Evolutionary conservation across 495 filamentous ascomycete genomes (phyloP), one percentile per base, ranked within the genome.

Genomic region (Viridothelium virens): DNA sequence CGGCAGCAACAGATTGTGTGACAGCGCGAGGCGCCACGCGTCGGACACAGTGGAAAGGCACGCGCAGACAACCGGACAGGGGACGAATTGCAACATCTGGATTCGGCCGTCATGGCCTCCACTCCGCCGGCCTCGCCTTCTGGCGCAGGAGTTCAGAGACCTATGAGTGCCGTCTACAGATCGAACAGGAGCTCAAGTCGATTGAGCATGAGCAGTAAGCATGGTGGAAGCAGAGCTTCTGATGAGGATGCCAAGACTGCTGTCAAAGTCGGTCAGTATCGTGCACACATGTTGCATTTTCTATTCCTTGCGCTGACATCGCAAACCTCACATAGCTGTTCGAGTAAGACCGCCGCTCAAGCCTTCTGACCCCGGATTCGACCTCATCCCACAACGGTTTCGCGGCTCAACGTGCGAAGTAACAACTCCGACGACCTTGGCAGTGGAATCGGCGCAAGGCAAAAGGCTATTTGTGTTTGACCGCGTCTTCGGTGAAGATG

Each of bases 391-490:
- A 36, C 91, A 95, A 74, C 89, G 94, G 71, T 97, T 97, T 74
- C 94, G 96, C 74, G 87, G 89, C 67, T 89, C 91, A 6, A 96
- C 94, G 85, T 91, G 93, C 62, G 91, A 96, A 68, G 89, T 91
- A 66, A 90, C 89, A 10, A 88, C 90, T 50, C 82, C 87, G 33
- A 97, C 91, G 33, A 94, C 86, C 73, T 79, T 97, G 38, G 83
- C 90, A 18, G 88, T 99, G 67, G 95, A 97, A 69, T 89, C 92
- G 37, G 87, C 91, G 0, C 91, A 96, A 72, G 94, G 92, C 39
- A 88, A 88, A 77, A 97, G 96, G 74, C 81, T 96, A 16, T 97
- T 99, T 72, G 87, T 96, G 25, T 97, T 97, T 75, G 94, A 99
- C 77, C 84, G 91, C 63, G 92, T 99, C 1, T 97, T 99, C 72